A percentile compares a stretch with the other conserved stretches of the same genome.
Evolutionary conservation across 2,329 filamentous ascomycete species (phyloP).

Genomic region (Aspergillus fructus): DNA sequence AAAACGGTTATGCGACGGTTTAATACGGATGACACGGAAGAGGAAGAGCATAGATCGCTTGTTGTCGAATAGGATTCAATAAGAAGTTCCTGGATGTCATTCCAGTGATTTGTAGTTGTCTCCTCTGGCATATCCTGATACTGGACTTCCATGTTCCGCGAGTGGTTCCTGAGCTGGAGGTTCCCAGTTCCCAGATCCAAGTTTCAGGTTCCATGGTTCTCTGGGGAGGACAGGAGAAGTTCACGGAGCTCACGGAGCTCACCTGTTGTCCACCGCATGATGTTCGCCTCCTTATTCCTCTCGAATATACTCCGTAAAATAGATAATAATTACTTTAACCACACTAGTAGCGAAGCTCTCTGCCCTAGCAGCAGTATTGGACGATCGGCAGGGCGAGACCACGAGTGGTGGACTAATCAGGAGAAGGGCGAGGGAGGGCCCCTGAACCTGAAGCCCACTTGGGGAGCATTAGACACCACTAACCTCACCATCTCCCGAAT

Average conservation of each 20-base stretch:
- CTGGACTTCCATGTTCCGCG: too few relatives aligned
- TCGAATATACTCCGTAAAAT: too few relatives aligned
- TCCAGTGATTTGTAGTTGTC: too few relatives aligned
- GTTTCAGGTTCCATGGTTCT: constrained; percentile 1
- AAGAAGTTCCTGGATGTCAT: neutral
- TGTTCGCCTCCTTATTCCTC: neutral
- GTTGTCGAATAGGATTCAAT: neutral
- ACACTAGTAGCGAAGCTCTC: neutral
- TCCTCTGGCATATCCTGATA: too few relatives aligned
- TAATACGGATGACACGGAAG: neutral
- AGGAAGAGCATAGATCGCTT: neutral
- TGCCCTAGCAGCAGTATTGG: constrained; percentile 19
- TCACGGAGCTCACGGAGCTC: neutral
- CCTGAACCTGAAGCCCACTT: constrained; percentile 10
- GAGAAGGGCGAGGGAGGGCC: neutral
- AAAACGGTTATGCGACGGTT: constrained; percentile 15
- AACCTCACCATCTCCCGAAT: constrained; percentile 5
- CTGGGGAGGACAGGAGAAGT: neutral
- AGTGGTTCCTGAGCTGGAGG: neutral
- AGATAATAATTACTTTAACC: too few relatives aligned
- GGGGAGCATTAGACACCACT: constrained; percentile 1
- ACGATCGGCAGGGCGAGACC: constrained; percentile 30
- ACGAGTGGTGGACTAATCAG: constrained; percentile 6
- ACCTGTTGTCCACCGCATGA: neutral
- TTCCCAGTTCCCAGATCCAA: neutral